Evolutionary conservation across 192 early-diverging fungal genomes (phyloP), one percentile per base, ranked within the genome.

Genomic region (Anaeromyces robustus): DNA sequence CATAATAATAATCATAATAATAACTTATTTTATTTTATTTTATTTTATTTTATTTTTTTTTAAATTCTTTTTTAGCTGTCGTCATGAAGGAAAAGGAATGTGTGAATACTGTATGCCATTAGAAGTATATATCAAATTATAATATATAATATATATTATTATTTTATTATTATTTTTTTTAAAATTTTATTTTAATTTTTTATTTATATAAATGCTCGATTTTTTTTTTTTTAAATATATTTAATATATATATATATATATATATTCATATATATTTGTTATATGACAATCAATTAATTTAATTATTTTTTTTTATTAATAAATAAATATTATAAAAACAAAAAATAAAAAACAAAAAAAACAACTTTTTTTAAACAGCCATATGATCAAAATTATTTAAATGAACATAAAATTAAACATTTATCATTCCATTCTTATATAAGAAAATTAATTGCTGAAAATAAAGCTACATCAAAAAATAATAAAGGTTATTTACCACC

Each of bases 391-490:
- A 89, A 84, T n/a, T 98, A 96, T 81, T 83, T 98, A 77, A 94
- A 93, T 34, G 87, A 94, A 82, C 92, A 98, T 83, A 92, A 92
- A 83, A 97, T 99, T 82, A 99, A 99, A 85, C 97, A 97, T 84
- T 93, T 98, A 93, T 96, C 96, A 26, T 98, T 96, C 82, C 95
- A 98, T 80, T 89, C 95, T 11, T 95, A 96, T 84, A 84, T 99
- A 34, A 91, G 93, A 32, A 89, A 96, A 82, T 79, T 94, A 0
- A 90, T 90, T 13, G 85, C 90, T 18, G 84, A 87, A 78, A 89
- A 92, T 82, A 92, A 94, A 82, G 94, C 87, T 12, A 80, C 88
- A 1, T n/a, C 80, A 5, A 81, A 79, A 29, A 78, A 78, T 59
- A 43, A 84, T 90, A 83, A 90, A 84, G 81, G 83, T 86, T 37